Base-by-base conservation (phyloP, 306 rosid genomes). In the Medicago arabica region DNA sequence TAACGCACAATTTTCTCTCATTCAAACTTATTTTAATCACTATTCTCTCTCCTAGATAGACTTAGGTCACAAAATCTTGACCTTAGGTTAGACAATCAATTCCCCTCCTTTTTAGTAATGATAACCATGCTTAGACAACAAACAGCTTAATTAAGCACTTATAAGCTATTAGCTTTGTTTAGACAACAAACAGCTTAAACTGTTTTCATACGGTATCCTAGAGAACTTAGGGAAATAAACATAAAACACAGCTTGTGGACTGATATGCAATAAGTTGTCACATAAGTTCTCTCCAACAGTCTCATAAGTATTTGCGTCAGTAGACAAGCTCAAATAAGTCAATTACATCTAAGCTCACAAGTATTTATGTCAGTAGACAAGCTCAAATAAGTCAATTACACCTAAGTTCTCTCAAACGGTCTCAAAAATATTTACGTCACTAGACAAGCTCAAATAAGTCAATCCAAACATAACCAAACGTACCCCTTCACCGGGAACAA, bases 401-500 rank as follows among this genome's bases (percentile, higher is more conserved):
- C 23, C 23, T 21, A 14, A 28, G 31, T 49, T 49, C 55, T 49
- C 18, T 49, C 8, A 49, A 49, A 49, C 55, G n/a, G 3, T 14
- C 2, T 49, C 53, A 47, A 1, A 9, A 40, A 3, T 39, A 39
- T 39, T 40, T 8, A 8, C 44, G 44, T 3, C 31, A 28, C 4
- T 28, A 28, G 31, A 28, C 11, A 40, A 46, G 51, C n/a, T 46
- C n/a, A 46, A 46, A 46, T 46, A 13, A 46, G 16, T 46, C 51
- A 46, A 46, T 46, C 7, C 51, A 46, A 46, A 61, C 67, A 2
- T 85, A 46, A 13, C 7, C 51, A 46, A 46, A 61, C 67, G 3
- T 85, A 93, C 98, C 94, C 98, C 97, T 86, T 70, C 40, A 6
- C 98, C 98, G 4, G 74, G 87, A 53, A 71, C 21, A 40, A 83